Conservation (phyloP, 371 early-diverging fungal species). For the Lichtheimia ornata region DNA sequence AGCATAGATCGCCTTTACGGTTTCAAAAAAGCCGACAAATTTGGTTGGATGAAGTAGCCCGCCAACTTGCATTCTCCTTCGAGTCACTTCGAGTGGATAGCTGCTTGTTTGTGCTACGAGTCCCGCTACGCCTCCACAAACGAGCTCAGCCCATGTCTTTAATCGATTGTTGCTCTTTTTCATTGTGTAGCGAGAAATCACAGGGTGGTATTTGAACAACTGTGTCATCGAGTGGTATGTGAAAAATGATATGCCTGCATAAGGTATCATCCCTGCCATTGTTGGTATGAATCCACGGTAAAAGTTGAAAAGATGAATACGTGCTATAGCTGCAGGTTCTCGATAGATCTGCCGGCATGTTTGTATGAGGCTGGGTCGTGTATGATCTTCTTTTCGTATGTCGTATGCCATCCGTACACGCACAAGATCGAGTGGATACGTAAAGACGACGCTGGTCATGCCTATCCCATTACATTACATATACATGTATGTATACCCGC, state of each 20-base stretch:
- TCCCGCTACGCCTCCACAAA: constrained; percentile 86
- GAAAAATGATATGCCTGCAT: constrained; percentile 91
- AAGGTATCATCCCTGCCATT: constrained; percentile 92
- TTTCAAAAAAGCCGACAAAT: constrained; percentile 60
- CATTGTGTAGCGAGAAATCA: constrained; percentile 24
- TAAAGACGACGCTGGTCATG: constrained; percentile 83
- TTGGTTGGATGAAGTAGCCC: constrained; percentile 61
- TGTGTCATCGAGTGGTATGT: constrained; percentile 69
- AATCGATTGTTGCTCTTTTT: constrained; percentile 37
- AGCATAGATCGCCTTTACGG: constrained; percentile 64
- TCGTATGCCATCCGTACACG: constrained; percentile 94
- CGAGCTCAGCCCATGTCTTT: constrained; percentile 77
- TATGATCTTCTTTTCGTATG: constrained; percentile 40
- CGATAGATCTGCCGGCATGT: constrained; percentile 53
- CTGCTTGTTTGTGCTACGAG: constrained; percentile 83
- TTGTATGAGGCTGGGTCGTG: constrained; percentile 31
- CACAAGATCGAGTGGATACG: constrained; percentile 94
- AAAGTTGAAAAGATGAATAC: constrained; percentile 67
- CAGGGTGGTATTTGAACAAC: constrained; percentile 52
- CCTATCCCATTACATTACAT: constrained; percentile 37
- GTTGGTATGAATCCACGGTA: constrained; percentile 92
- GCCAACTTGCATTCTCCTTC: constrained; percentile 91
- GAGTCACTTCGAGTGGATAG: constrained; percentile 88
- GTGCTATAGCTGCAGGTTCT: constrained; percentile 53
- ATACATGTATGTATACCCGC: constrained; percentile 26